A percentile compares a stretch with the other conserved stretches of the same genome.
Evolutionary conservation across 306 rosid genomes (phyloP).

Genomic region (Sicyos baderoa): DNA sequence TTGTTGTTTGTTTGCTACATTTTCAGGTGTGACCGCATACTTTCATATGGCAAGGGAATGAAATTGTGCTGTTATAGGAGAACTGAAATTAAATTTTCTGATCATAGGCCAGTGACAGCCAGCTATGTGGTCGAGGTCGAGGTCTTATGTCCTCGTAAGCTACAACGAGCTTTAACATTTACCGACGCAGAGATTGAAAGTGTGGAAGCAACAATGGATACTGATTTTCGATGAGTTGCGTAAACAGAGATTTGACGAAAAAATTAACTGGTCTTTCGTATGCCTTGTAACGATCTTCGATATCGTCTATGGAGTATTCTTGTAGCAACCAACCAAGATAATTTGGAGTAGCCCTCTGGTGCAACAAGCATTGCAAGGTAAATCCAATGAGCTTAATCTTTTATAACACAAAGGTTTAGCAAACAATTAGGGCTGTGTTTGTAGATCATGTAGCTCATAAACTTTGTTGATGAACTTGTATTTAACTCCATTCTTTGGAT

Average conservation of each 20-base stretch:
- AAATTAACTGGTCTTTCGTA: slow-evolving; percentile 12
- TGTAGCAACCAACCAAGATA: neutral
- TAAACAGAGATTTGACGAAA: slow-evolving; percentile 33
- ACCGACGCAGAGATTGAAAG: slow-evolving; percentile 81
- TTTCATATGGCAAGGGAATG: slow-evolving; percentile 76
- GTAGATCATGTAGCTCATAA: neutral
- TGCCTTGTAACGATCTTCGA: neutral
- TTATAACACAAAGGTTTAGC: neutral
- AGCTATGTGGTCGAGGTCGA: slow-evolving; percentile 76
- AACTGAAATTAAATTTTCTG: slow-evolving; percentile 61
- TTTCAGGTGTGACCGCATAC: slow-evolving; percentile 93
- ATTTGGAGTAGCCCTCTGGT: neutral
- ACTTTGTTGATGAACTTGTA: slow-evolving; percentile 5
- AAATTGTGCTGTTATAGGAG: slow-evolving; percentile 58
- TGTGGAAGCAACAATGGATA: slow-evolving; percentile 31
- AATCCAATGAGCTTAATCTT: neutral
- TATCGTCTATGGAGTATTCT: neutral
- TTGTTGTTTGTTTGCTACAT: slow-evolving; percentile 1
- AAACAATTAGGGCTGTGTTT: neutral
- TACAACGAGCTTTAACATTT: slow-evolving; percentile 69
- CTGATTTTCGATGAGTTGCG: slow-evolving; percentile 29
- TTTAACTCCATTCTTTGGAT: slow-evolving; percentile 14
- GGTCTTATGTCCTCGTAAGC: slow-evolving; percentile 65
- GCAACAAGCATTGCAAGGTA: slow-evolving; percentile 4
- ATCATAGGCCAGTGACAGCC: slow-evolving; percentile 92